phyloP scores from a whole-genome alignment of 495 filamentous ascomycete species.

The Pyronema domesticum region DNA sequence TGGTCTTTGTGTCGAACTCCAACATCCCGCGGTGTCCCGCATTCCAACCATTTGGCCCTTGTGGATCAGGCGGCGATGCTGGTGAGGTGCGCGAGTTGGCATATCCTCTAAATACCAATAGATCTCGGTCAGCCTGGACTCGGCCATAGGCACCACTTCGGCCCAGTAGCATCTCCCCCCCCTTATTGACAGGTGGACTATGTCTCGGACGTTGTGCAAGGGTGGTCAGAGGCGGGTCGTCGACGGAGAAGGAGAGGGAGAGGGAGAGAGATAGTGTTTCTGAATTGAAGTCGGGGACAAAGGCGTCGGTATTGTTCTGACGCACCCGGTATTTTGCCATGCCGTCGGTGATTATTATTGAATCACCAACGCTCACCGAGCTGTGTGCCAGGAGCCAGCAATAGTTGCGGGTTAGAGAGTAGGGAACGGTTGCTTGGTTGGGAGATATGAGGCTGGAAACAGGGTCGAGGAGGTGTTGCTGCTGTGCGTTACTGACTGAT shows the following conservation, averaged over 20 bases:
- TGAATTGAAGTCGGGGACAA: not conserved
- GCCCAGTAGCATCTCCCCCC: not conserved
- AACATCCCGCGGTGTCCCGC: not conserved
- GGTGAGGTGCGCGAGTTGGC: not conserved
- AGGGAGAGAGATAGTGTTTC: not conserved
- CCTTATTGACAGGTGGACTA: not conserved
- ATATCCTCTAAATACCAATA: conserved; percentile 1
- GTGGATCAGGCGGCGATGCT: not conserved
- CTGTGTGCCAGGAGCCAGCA: not conserved
- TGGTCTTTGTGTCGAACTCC: not conserved
- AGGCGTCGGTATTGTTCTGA: not conserved
- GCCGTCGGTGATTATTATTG: not conserved
- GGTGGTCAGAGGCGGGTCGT: not conserved
- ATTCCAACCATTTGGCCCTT: not conserved
- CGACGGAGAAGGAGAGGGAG: not conserved
- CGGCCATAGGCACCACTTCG: not conserved
- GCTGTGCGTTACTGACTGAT: too few relatives aligned
- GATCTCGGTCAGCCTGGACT: not conserved
- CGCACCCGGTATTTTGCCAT: not conserved
- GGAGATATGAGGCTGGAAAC: too few relatives aligned
- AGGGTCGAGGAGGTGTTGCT: too few relatives aligned
- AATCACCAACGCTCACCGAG: not conserved
- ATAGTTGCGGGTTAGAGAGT: not conserved
- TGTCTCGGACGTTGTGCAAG: not conserved
- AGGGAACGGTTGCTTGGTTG: too few relatives aligned